phyloP scores from a whole-genome alignment of 2,329 filamentous ascomycete species.

The Hymenoscyphus scutula region DNA sequence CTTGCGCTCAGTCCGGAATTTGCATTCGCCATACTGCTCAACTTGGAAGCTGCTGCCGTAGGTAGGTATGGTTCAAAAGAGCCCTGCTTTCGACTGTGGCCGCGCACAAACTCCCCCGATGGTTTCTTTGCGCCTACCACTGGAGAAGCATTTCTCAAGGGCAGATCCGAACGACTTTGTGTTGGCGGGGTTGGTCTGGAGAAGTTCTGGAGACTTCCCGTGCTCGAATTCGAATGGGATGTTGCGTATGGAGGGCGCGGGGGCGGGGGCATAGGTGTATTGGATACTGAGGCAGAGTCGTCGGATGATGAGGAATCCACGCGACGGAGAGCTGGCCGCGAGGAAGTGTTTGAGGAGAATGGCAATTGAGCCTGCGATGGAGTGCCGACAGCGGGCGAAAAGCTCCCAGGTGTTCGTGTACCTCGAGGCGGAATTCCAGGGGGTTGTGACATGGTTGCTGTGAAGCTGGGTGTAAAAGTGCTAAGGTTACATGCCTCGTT shows the following conservation, averaged over 20 bases:
- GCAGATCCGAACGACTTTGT: constrained; percentile 25
- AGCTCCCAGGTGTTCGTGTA: constrained; percentile 34
- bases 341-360: constrained; percentile 29
- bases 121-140: constrained; percentile 42
- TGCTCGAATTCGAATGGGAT: constrained; percentile 48
- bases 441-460: constrained; percentile 27
- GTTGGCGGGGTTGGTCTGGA: constrained; percentile 47
- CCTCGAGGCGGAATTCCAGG: constrained; percentile 26
- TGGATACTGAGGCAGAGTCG: constrained; percentile 44
- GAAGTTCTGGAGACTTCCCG: constrained; percentile 51
- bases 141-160: constrained; percentile 41
- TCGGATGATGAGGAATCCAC: constrained; percentile 49
- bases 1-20: constrained; percentile 56
- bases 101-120: constrained; percentile 34
- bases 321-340: constrained; percentile 42
- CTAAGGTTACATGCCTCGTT: constrained; percentile 4
- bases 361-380: constrained; percentile 21
- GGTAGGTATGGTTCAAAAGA: constrained; percentile 74
- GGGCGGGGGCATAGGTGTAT: constrained; percentile 42
- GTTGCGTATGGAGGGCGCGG: constrained; percentile 51
- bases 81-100: constrained; percentile 70
- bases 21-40: constrained; percentile 33
- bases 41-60: constrained; percentile 46
- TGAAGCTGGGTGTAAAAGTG: background rate
- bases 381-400: constrained; percentile 33